phyloP scores from a whole-genome alignment of 495 filamentous ascomycete genomes.

The Neurospora discreta region DNA sequence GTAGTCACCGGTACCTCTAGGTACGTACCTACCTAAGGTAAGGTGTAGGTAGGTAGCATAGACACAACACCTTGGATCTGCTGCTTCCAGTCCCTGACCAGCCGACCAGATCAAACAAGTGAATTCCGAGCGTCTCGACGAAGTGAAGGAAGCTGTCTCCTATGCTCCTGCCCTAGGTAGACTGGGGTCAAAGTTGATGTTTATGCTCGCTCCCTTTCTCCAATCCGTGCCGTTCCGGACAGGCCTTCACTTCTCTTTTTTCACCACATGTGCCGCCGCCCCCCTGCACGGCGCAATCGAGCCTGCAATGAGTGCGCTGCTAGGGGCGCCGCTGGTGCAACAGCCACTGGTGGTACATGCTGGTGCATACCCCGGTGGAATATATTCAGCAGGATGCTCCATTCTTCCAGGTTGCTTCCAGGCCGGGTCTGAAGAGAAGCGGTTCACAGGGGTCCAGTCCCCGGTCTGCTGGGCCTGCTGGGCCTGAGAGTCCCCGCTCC shows the following conservation, averaged over 20 bases:
- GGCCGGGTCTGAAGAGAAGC: background rate
- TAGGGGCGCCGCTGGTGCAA: background rate
- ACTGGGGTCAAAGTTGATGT: background rate
- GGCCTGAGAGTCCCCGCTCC: slow-evolving; percentile 11
- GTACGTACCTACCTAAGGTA: too few relatives aligned
- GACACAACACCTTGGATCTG: background rate
- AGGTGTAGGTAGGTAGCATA: background rate
- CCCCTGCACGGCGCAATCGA: background rate
- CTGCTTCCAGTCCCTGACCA: background rate
- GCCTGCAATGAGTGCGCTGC: background rate
- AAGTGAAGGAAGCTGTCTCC: background rate
- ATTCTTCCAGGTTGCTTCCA: background rate
- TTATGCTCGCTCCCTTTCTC: background rate
- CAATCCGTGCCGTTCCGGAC: background rate
- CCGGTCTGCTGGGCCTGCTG: slow-evolving; percentile 5
- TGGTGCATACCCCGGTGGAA: background rate
- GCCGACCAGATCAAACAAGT: background rate
- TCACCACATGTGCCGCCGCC: background rate
- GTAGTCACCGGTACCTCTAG: too few relatives aligned
- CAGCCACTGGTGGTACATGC: background rate
- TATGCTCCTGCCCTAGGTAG: background rate
- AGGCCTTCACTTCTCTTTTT: background rate
- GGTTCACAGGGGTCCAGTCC: background rate
- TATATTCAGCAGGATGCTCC: background rate
- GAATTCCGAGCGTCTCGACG: background rate